Evolutionary conservation across 2,329 filamentous ascomycete genomes (phyloP).

Genomic region (Penicillium olsonii): DNA sequence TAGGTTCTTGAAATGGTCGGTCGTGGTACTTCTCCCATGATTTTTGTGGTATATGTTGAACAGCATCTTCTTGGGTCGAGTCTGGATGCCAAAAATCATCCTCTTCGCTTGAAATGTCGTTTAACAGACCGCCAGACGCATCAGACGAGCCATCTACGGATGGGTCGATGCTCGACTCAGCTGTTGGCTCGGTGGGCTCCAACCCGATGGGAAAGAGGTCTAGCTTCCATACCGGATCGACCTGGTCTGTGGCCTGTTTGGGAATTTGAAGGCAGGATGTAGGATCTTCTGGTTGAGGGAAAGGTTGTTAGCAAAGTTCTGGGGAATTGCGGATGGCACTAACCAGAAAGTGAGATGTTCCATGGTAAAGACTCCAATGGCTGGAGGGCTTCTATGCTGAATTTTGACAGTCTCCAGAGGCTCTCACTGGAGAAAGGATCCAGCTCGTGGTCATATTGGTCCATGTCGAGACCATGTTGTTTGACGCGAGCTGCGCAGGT

Average conservation of each 20-base stretch:
- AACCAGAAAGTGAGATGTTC: conserved; percentile 39
- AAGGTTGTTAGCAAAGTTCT: conserved; percentile 1
- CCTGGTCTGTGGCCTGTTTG: conserved; percentile 23
- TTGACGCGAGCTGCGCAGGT: conserved; percentile 11
- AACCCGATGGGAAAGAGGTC: conserved; percentile 34
- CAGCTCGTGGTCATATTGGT: conserved; percentile 21
- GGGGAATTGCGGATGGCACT: conserved; percentile 7
- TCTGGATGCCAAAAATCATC: conserved; percentile 41
- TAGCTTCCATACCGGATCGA: conserved; percentile 33
- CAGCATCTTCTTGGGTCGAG: conserved; percentile 17
- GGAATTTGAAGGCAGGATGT: conserved; percentile 23
- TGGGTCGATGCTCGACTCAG: conserved; percentile 22
- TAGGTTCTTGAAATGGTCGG: conserved; percentile 31
- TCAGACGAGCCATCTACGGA: conserved; percentile 22
- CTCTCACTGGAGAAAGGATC: conserved; percentile 40
- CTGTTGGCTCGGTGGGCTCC: conserved; percentile 20
- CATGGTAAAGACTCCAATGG: conserved; percentile 39
- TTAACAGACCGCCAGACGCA: conserved; percentile 3
- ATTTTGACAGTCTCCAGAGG: conserved; percentile 42
- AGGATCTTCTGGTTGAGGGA: conserved; percentile 11
- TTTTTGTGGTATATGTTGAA: conserved; percentile 23
- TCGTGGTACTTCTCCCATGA: conserved; percentile 47
- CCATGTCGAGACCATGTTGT: conserved; percentile 29
- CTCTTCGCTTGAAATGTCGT: conserved; percentile 12
- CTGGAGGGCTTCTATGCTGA: conserved; percentile 39